These are phyloP conservation scores for Erysimum cheiri DNA, from an alignment of 441 rosid genomes.

Conservation along the genomic window DNA sequence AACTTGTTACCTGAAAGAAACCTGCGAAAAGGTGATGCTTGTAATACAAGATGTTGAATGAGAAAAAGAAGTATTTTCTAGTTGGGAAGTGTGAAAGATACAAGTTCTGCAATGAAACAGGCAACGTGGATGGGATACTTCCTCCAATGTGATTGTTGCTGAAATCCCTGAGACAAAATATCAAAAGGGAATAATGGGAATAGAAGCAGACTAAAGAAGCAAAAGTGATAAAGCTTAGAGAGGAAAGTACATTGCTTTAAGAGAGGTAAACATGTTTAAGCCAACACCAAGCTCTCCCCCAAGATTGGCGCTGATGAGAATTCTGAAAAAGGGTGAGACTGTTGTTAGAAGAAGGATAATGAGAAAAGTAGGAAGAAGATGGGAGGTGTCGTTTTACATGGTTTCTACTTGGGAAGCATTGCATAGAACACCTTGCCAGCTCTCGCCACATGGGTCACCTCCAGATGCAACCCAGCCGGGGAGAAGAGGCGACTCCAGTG, in stretches of 20 bases:
- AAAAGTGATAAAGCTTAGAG: not conserved
- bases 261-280: slow-evolving; percentile 6
- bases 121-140: slow-evolving; percentile 4
- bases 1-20: slow-evolving; percentile 9
- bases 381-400: slow-evolving; percentile 9
- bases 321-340: not conserved
- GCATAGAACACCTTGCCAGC: slow-evolving; percentile 19
- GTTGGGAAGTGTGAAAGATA: not conserved
- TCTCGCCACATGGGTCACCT: slow-evolving; percentile 9
- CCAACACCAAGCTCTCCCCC: not conserved
- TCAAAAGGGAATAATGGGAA: not conserved
- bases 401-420: slow-evolving; percentile 17
- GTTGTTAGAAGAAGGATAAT: not conserved
- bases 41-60: not conserved
- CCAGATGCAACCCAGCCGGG: slow-evolving; percentile 11
- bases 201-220: not conserved
- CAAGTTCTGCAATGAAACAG: not conserved
- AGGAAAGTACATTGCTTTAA: slow-evolving; percentile 3
- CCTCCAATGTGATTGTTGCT: slow-evolving; percentile 14
- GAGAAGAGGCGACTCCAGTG: slow-evolving; percentile 5
- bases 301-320: not conserved
- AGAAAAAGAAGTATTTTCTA: not conserved
- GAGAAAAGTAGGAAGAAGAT: not conserved
- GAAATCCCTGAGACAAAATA: not conserved
- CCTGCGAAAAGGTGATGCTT: not conserved